Base-by-base conservation (phyloP, 257 asterid species). In the Capsicum pubescens region DNA sequence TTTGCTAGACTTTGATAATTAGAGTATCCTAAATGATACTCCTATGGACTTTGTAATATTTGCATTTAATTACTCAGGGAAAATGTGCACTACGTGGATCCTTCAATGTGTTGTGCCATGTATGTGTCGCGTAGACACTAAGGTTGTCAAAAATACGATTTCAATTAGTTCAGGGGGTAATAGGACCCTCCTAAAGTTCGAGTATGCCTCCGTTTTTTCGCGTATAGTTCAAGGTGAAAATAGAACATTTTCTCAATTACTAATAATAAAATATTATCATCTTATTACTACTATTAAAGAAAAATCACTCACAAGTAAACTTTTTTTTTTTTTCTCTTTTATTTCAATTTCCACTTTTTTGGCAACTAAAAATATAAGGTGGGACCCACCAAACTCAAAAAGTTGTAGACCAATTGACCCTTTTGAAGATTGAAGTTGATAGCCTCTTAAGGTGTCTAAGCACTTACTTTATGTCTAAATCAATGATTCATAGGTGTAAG, bases 381-480 rank as follows among this genome's bases (percentile, higher is more conserved):
- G 8, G 58, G 76, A 26, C 71, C 86, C 69, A 32, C 80, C 86
- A 85, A 77, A 35, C 82, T 55, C 67, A 81, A 81, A 59, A 70
- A 66, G 36, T 11, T 5, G 55, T 59, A 86, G 83, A 42, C 39
- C 79, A 57, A 71, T 36, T 55, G 60, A 86, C 16, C 46, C 10
- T 48, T 26, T 26, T 10, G 44, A 48, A 42, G 7, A 50, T 50
- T 46, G 46, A 82, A 87, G 86, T 26, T 82, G 87, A 85, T 82
- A 56, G 79, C 55, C 59, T 44, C 78, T 35, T 48, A 39, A 72
- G 85, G 61, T 79, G 82, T 77, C 63, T 46, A 70, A 36, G 60
- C 86, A 77, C 87, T 77, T 50, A 77, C 64, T 87, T 84, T 71
- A 81, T 81, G 81, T 72, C 85, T 11, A 81, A 70, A 60, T 85